Evolutionary conservation across 2,329 filamentous ascomycete species (phyloP), one percentile per base, ranked within the genome.

Genomic region (Ophiostoma quercus): DNA sequence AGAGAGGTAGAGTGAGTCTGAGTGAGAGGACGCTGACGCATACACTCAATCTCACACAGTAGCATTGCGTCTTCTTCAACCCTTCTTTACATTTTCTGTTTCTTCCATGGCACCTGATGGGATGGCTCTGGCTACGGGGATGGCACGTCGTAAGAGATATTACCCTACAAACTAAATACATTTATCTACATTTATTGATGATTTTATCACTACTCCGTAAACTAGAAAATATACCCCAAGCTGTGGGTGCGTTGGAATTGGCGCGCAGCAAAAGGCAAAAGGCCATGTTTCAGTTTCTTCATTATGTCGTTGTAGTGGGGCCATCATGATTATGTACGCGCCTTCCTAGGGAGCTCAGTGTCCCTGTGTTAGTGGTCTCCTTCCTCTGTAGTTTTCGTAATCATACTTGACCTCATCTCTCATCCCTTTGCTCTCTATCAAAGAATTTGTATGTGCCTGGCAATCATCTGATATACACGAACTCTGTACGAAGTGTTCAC

Each of bases 281-380:
- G 32, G 19, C 32, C 60, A 63, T 63, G 60, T 63, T 63, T 63
- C 60, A 63, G 60, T 63, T 63, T 37, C 29, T 34, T 63, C 60
- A 32, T 34, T 25, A 32, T 34, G 25, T 34, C 29, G 57, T 22
- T 34, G 11, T 34, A 19, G 25, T 32, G 29, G 60, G 60, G 32
- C 60, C 32, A 19, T n/a, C 29, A 4, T 63, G 60, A 37, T 37
- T 37, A 37, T n/a, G 32, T 63, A 63, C 11, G 60, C 60, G 32
- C 32, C 29, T 37, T 63, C 60, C 32, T 7, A 5, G 25, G 16
- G 60, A 29, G 22, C n/a, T 29, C 25, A 29, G 25, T 29, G 25
- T 29, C 41, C 41, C 41, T 47, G 43, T 47, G 43, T 47, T 47
- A 47, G 43, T 47, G 43, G 16, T n/a, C 6, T 47, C 19, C 16